Evolutionary conservation across 1,284 basidiomycete species (phyloP), one percentile per base, ranked within the genome.

Genomic region (Ceratobasidium sp.): DNA sequence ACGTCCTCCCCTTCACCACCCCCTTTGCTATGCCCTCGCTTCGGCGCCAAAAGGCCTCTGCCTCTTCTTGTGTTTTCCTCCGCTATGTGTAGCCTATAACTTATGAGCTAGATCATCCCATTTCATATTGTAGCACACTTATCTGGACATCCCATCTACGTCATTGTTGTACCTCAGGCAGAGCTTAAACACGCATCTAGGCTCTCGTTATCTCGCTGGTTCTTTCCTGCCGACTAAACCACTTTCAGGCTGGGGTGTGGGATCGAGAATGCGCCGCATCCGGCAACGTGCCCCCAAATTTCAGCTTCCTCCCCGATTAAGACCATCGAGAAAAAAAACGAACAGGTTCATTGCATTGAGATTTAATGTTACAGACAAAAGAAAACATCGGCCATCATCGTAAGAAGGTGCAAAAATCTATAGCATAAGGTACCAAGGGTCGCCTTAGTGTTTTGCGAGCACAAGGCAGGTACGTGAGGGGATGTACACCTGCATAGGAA

Each of bases 91-190:
- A 70, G 53, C 66, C 54, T 59, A 48, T 70, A 70, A 70, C 54
- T 70, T 70, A 70, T 70, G 54, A 48, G 66, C 46, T 59, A 70
- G 66, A 70, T 59, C 66, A 38, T 67, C 66, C 28, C 54, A 58
- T 59, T 42, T 59, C 66, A 58, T 70, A 28, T 70, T 70, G 66
- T 69, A 56, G 64, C 46, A 59, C 54, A 54, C 66, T 6, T 54
- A 70, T 70, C 54, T 6, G 42, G 54, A 70, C 42, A 46, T 59
- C n/a, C 30, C 49, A 70, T 56, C 53, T 59, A 70, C 66, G 66
- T 70, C 54, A 59, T 59, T 9, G 54, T 70, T 70, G 42, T 58
- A 18, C 54, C 23, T 59, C 42, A 46, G n/a, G 5, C 48, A 49
- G 62, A 64, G 62, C 46, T 48, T 64, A 51, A 51, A 40, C 12